Percentiles rank a stretch among this genome's conserved stretches.
phyloP scores from a whole-genome alignment of 495 filamentous ascomycete species.

The Oleoguttula mirabilis region DNA sequence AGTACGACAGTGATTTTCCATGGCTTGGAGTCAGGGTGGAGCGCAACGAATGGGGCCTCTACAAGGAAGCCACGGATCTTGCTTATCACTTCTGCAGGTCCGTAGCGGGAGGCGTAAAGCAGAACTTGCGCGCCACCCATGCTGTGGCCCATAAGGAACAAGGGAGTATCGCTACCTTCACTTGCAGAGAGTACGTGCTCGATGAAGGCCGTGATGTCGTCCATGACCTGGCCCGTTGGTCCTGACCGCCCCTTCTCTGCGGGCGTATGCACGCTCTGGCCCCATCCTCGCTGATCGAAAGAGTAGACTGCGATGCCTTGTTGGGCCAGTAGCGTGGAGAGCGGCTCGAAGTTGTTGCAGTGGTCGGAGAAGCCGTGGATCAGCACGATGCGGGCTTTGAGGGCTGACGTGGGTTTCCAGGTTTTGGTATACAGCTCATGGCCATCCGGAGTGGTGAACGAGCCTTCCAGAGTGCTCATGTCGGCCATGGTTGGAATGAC shows the following conservation, averaged over 20 bases:
- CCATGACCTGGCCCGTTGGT: conserved; percentile 54
- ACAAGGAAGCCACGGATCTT: conserved; percentile 50
- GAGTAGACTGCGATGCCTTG: conserved; percentile 59
- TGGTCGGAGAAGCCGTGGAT: conserved; percentile 88
- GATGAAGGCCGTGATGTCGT: conserved; percentile 62
- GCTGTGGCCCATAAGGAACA: conserved; percentile 82
- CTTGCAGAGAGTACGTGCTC: conserved; percentile 40
- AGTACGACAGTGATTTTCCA: conserved; percentile 40
- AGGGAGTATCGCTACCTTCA: conserved; percentile 35
- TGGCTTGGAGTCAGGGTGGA: conserved; percentile 52
- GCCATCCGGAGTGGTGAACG: conserved; percentile 40
- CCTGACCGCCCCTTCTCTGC: conserved; percentile 57
- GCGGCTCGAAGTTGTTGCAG: conserved; percentile 52
- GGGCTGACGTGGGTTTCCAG: conserved; percentile 49
- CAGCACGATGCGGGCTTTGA: conserved; percentile 59
- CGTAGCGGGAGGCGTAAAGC: conserved; percentile 34
- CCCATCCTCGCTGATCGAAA: conserved; percentile 68
- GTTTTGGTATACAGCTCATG: conserved; percentile 66
- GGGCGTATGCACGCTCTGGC: conserved; percentile 35
- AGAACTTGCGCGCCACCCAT: conserved; percentile 71
- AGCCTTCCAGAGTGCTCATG: conserved; percentile 21
- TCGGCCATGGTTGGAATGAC: conserved; percentile 2
- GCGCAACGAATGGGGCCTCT: conserved; percentile 57
- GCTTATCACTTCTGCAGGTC: conserved; percentile 30
- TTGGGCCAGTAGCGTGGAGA: conserved; percentile 57